Evolutionary conservation across 257 asterid genomes (phyloP), one percentile per base, ranked within the genome.

Genomic region (Verbena officinalis): DNA sequence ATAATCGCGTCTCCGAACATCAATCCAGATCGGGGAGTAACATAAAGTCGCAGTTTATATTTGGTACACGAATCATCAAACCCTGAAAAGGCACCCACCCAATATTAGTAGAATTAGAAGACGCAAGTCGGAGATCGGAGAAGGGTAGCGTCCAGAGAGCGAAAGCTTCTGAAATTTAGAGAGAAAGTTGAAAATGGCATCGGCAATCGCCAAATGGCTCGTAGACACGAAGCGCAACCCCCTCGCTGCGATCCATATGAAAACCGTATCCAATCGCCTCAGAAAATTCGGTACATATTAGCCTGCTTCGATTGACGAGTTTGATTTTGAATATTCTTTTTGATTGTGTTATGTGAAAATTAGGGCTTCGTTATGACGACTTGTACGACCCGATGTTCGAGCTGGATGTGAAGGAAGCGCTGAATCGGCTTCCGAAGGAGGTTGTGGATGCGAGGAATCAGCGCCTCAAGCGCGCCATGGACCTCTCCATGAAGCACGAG

Each of bases 331-430:
- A 7, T 27, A 5, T 5, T 27, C 4, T 27, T 2, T 46, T 49
- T 46, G 6, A 8, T 21, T 23, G 62, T 23, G 19, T 40, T 69
- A n/a, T 69, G 56, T 52, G 55, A 59, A 50, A n/a, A 55, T 69
- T 75, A 91, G 98, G 98, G 50, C 86, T 92, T 67, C 78, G 98
- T 12, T 78, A 86, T 30, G 98, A 92, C 72, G 98, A 92, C 72
- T 73, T 92, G 69, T 73, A 84, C 69, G 98, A 92, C 67, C 98
- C 93, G 50, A 73, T 68, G 83, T 85, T 76, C 76, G 96, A 87
- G 46, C 49, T 89, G 78, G 98, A 92, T 46, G 72, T 92, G 54
- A 92, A 92, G 87, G 96, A 92, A 77, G 96, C 98, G 62, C 76
- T 92, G 64, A 79, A 84, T 75, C 92, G 98, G 74, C 88, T 92